These are phyloP conservation scores for Eucalyptus curtisii DNA, from an alignment of 345 rosid species.

Conservation along the genomic window DNA sequence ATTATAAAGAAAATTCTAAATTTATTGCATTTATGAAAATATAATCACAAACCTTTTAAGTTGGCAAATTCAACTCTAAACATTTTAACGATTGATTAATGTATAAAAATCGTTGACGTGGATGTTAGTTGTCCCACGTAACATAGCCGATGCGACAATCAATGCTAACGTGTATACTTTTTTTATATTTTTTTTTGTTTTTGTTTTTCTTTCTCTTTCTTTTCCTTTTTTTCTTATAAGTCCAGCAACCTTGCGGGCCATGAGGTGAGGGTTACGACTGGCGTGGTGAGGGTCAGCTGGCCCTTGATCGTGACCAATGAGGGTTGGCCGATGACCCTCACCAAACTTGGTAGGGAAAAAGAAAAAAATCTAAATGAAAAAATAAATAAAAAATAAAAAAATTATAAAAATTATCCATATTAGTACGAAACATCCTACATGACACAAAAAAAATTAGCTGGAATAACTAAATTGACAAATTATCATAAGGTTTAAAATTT, in stretches of 20 bases:
- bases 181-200: too few species aligned
- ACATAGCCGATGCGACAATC: accelerated
- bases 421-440: accelerated
- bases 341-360: neutral
- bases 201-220: accelerated
- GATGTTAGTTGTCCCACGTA: accelerated
- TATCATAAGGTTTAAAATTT: accelerated
- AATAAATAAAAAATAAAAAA: accelerated
- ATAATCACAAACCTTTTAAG: accelerated
- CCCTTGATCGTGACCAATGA: neutral
- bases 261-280: accelerated
- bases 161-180: accelerated
- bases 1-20: too few species aligned
- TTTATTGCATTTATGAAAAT: neutral
- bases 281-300: accelerated
- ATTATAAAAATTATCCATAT: too few species aligned
- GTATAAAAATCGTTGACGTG: accelerated
- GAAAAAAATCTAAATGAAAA: too few species aligned
- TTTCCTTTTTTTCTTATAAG: accelerated
- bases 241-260: accelerated
- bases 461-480: neutral
- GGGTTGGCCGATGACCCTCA: accelerated
- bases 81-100: accelerated
- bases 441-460: accelerated
- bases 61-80: accelerated